Evolutionary conservation across 345 rosid genomes (phyloP).

Genomic region (Aurinia saxatilis): DNA sequence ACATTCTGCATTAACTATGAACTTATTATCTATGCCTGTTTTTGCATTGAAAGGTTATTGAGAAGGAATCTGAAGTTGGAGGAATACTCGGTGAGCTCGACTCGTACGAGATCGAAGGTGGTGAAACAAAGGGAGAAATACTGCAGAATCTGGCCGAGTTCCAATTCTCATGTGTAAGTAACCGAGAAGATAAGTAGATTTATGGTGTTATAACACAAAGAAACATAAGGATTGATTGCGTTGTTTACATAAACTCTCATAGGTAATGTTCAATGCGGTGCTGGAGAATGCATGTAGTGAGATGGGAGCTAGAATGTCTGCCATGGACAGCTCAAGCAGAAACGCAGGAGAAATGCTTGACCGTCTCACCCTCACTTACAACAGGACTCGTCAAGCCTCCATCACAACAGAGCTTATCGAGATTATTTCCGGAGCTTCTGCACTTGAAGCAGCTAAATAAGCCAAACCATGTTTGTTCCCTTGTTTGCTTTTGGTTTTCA

Average conservation of each 20-base stretch:
- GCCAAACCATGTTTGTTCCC: not conserved
- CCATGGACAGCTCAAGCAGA: constrained; percentile 99
- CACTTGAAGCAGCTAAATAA: constrained; percentile 46
- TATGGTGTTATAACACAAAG: not conserved
- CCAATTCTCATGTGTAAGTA: constrained; percentile 96
- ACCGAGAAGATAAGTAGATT: not conserved
- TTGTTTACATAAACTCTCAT: not conserved
- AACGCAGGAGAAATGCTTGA: constrained; percentile 99
- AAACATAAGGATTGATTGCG: not conserved
- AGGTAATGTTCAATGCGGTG: constrained; percentile 92
- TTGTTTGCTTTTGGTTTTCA: constrained; percentile 3
- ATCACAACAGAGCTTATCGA: constrained; percentile 96
- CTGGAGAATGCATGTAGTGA: constrained; percentile 89
- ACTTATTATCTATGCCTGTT: not conserved
- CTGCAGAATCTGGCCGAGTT: constrained; percentile 92
- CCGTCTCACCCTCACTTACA: constrained; percentile 78
- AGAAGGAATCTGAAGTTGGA: constrained; percentile 78
- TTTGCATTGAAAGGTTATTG: constrained; percentile 50
- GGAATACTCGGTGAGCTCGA: constrained; percentile 91
- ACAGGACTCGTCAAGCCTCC: constrained; percentile 99
- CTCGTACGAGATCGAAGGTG: constrained; percentile 94
- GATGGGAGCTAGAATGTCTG: constrained; percentile 83
- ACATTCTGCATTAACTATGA: constrained; percentile 3
- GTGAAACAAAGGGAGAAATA: constrained; percentile 85
- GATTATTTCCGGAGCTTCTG: constrained; percentile 96